These are phyloP conservation scores for Linanthus parryae DNA, from an alignment of 148 eudicot genomes.

Conservation along the genomic window DNA sequence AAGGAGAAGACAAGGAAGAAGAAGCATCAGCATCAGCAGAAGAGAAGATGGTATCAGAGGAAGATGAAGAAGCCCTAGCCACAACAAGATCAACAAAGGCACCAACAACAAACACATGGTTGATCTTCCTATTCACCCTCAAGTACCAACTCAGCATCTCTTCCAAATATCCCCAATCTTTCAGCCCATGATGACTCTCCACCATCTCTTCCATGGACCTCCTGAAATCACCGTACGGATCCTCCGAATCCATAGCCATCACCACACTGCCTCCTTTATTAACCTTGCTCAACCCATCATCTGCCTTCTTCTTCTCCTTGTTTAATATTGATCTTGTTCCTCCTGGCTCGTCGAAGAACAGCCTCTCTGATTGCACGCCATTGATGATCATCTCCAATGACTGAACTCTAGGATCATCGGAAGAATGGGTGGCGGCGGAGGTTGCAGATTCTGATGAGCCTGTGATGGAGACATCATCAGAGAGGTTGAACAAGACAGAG, in stretches of 20 bases:
- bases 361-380: slow-evolving; percentile 53
- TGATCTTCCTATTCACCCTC: slow-evolving; percentile 45
- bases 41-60: too few species aligned
- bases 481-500: too few species aligned
- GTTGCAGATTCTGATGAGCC: too few species aligned
- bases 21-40: too few species aligned
- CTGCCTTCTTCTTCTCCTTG: slow-evolving; percentile 11
- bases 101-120: slow-evolving; percentile 63
- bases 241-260: slow-evolving; percentile 56
- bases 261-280: slow-evolving; percentile 38
- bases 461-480: too few species aligned
- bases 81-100: slow-evolving; percentile 76
- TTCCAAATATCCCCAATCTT: slow-evolving; percentile 53
- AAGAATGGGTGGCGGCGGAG: too few species aligned
- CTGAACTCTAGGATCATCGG: too few species aligned
- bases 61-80: slow-evolving; percentile 13
- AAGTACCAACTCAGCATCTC: slow-evolving; percentile 63
- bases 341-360: slow-evolving; percentile 68
- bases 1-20: slow-evolving; percentile 33
- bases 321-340: slow-evolving; percentile 45
- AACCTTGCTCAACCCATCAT: too few species aligned
- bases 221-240: slow-evolving; percentile 60
- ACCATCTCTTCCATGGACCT: slow-evolving; percentile 91
- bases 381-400: slow-evolving; percentile 40
- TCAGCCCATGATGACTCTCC: slow-evolving; percentile 61